Evolutionary conservation across 495 filamentous ascomycete species (phyloP), one percentile per base, ranked within the genome.

Genomic region (Aspergillus homomorphus): DNA sequence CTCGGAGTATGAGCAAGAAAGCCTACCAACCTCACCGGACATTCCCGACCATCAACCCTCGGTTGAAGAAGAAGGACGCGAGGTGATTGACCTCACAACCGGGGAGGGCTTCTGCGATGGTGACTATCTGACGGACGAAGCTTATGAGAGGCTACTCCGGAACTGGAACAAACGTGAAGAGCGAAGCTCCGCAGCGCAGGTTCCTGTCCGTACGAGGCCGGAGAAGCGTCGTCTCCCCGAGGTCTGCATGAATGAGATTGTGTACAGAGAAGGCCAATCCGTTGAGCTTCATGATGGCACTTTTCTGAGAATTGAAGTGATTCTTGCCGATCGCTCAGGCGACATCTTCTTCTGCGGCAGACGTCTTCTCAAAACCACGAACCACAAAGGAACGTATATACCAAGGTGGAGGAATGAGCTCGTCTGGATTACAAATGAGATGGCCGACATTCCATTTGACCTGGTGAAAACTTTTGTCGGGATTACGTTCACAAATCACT

Each of bases 401-500:
- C 69, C 69, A 0, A 61, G 58, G 21, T 58, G 61, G 57, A 4
- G 14, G 0, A 58, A 61, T 20, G 69, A 73, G 38, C 33, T 71
- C 16, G 42, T 71, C n/a, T 73, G 71, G 71, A 53, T 71, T 23
- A 24, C 57, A 0, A 58, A 62, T 38, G 61, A 66, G 3, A 55
- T 22, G 2, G 45, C 53, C 4, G 58, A 64, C 2, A 55, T 77
- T 0, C 51, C 64, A 4, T 14, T 73, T 0, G 21, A 44, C 2
- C 4, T 59, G 0, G 72, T 77, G 0, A 65, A 56, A 21, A 44
- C 57, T 0, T 53, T 73, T 45, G 63, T 66, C 1, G 43, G 43
- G 0, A 67, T 79, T 21, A 15, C 46, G 8, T 73, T 77, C 49
- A 77, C 69, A 8, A 79, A 75, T 33, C n/a, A 43, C 14, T 69